Evolutionary conservation across 208 protist species (phyloP), one percentile per base, ranked within the genome.

Genomic region (Angomonas ambiguus): DNA sequence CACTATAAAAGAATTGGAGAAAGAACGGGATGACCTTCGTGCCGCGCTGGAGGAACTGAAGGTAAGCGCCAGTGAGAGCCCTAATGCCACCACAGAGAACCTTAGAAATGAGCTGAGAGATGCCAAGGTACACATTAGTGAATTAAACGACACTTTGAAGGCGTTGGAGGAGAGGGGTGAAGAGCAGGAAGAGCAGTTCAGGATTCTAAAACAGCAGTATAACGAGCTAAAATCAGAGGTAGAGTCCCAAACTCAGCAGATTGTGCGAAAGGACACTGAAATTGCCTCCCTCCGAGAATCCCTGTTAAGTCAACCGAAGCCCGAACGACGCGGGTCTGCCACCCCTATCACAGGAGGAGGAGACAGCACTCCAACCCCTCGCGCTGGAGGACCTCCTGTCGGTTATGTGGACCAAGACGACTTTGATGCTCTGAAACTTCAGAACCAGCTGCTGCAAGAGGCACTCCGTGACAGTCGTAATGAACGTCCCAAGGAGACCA

Each of bases 381-480:
- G 33, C 65, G 0, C 73, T 45, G 38, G 38, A n/a, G 38, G 38
- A 16, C 11, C 38, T 45, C 38, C 76, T 16, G 74, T 34, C 1
- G 71, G 72, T 0, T 75, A 79, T 42, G 72, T 87, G 10, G 82
- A 85, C 35, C 81, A 79, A 51, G 82, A 87, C 28, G 75, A 88
- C 68, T 80, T 83, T 24, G 77, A 81, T 27, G 82, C 79, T 16
- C 62, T 82, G 20, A 77, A 78, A 35, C 35, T 86, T 65, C 78
- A 88, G 58, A 80, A 84, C 34, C 67, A 84, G 48, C 61, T 87
- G 16, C 70, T 91, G 0, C 75, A 79, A 69, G 71, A 88, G 53
- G 74, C 81, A 10, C 60, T 91, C 18, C 74, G 77, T 0, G 77
- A 88, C 22, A 16, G 38, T 8, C 68, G 71, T 34, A 67, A 72